These are phyloP conservation scores for Heterobasidion occidentale DNA, from an alignment of 1,284 basidiomycete genomes.

Conservation along the genomic window DNA sequence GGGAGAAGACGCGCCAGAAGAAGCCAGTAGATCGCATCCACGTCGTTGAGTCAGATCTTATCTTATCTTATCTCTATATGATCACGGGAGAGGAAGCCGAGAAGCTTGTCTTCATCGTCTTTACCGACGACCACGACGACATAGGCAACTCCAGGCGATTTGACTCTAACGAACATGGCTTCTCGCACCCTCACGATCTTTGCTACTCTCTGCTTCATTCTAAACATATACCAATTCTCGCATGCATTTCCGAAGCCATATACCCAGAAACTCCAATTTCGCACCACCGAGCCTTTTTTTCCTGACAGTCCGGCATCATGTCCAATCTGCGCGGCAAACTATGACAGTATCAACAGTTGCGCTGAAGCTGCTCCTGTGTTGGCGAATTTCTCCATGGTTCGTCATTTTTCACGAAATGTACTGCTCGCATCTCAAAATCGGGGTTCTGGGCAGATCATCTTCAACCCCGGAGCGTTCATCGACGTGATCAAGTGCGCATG, in stretches of 20 bases:
- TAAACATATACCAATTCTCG: too few species aligned
- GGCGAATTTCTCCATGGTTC: conserved; percentile 48
- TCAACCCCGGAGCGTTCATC: conserved; percentile 55
- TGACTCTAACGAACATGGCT: too few species aligned
- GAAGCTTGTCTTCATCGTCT: too few species aligned
- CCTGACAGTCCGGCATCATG: conserved; percentile 44
- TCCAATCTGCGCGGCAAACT: conserved; percentile 44
- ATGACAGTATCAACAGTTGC: conserved; percentile 44
- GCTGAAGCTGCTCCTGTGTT: conserved; percentile 49
- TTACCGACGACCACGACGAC: too few species aligned
- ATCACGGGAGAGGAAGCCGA: too few species aligned
- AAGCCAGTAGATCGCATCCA: too few species aligned
- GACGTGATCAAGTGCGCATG: conserved; percentile 63
- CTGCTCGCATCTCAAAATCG: too few species aligned
- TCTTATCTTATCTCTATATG: too few species aligned
- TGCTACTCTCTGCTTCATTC: neutral
- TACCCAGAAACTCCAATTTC: conserved; percentile 1
- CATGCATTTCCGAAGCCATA: neutral
- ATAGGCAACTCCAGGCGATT: too few species aligned
- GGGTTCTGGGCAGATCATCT: conserved; percentile 37
- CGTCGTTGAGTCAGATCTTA: too few species aligned
- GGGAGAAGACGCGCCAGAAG: too few species aligned
- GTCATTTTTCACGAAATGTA: conserved; percentile 7
- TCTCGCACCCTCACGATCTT: neutral
- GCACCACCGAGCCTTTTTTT: conserved; percentile 30